Evolutionary conservation across 2,329 filamentous ascomycete genomes (phyloP), one percentile per base, ranked within the genome.

Genomic region (Venturia carpophila): DNA sequence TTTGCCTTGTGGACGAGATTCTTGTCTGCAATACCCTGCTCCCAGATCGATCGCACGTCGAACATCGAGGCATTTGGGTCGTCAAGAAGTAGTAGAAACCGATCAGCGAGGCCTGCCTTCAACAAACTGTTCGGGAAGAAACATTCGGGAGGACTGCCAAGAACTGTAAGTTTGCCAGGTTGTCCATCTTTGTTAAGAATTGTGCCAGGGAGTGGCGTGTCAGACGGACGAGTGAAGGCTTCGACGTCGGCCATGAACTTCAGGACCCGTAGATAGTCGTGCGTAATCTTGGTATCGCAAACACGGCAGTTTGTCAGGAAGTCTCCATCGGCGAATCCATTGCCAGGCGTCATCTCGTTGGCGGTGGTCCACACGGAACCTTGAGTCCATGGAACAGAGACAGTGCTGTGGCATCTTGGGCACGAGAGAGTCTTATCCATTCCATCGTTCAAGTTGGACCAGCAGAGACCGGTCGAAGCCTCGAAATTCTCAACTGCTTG

Each of bases 231-330:
- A 27, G 30, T 39, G 0, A 90, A 77, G 0, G 71, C 70, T 30
- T 79, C 71, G 6, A 82, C 73, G 69, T 92, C 87, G 17, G 72
- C 74, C 60, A 79, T 76, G 69, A 91, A 90, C 68, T 86, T 88
- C 55, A 74, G 78, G 1, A 86, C 80, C n/a, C 82, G 80, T 1
- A 92, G 79, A 1, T 79, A 75, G 60, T 88, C 81, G 68, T 86
- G 84, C 7, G 78, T 80, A 68, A 89, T 78, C 0, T 67, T 67
- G 1, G 75, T 73, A 0, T 70, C 67, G 71, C 89, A 92, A 1
- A 65, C 68, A 0, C 70, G 65, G 71, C 89, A 92, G 0, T 43
- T 52, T 21, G 74, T 69, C 0, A 68, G 67, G 47, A 92, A 84
- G 1, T 80, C 74, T 39, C 79, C 77, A 66, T 89, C 87, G 6